Conservation (phyloP, 2,329 filamentous ascomycete species). For the Dothistroma pini region DNA sequence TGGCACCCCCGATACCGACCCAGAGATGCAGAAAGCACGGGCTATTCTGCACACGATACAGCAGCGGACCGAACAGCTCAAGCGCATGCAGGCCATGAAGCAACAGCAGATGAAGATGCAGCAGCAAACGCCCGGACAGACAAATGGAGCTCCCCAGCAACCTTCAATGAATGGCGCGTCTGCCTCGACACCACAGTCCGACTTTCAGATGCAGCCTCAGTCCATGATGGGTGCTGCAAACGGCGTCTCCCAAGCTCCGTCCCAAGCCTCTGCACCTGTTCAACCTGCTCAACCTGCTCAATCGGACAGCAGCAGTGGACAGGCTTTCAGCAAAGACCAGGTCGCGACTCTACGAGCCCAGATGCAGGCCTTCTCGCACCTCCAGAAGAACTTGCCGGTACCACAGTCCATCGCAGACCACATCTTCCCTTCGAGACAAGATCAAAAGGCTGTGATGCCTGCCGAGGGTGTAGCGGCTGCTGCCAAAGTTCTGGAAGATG, state of each 20-base stretch:
- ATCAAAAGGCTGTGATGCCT: constrained; percentile 47
- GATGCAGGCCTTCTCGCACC: constrained; percentile 84
- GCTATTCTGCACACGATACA: constrained; percentile 71
- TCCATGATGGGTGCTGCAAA: constrained; percentile 17
- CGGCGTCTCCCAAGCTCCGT: constrained; percentile 12
- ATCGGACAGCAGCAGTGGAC: constrained; percentile 20
- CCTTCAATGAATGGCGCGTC: constrained; percentile 50
- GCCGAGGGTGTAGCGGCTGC: constrained; percentile 42
- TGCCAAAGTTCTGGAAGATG: constrained; percentile 51
- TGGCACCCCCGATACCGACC: constrained; percentile 76
- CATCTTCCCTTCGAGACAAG: constrained; percentile 69
- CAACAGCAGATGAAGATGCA: constrained; percentile 39
- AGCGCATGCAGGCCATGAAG: constrained; percentile 47
- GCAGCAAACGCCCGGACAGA: constrained; percentile 45
- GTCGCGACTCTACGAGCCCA: constrained; percentile 75
- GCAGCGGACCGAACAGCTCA: constrained; percentile 38
- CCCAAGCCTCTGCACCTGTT: constrained; percentile 17
- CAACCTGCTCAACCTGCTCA: constrained; percentile 25
- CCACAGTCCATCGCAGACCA: constrained; percentile 75
- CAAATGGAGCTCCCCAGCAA: constrained; percentile 43
- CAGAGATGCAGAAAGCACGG: constrained; percentile 80
- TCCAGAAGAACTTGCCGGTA: constrained; percentile 82
- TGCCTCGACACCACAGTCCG: constrained; percentile 37
- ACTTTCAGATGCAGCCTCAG: constrained; percentile 20
- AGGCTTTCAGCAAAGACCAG: constrained; percentile 67